Evolutionary conservation across 2,329 filamentous ascomycete genomes (phyloP).

Genomic region (Calonectria crousiana): DNA sequence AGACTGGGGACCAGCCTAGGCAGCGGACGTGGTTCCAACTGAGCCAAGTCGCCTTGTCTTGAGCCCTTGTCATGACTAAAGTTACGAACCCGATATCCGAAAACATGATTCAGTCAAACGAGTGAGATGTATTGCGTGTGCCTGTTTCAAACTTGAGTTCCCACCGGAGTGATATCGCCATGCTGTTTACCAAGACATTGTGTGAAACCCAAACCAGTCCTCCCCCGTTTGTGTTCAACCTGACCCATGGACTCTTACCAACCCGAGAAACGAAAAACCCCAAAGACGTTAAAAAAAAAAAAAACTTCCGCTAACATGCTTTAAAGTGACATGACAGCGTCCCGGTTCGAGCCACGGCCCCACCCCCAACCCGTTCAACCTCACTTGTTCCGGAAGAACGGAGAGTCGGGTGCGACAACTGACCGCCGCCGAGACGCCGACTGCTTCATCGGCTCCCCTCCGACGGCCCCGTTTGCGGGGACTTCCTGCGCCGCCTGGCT

Average conservation of each 20-base stretch:
- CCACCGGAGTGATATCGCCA: not conserved
- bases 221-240: not conserved
- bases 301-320: not conserved
- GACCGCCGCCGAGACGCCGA: conserved; percentile 21
- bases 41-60: not conserved
- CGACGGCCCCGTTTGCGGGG: conserved; percentile 22
- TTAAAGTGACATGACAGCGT: not conserved
- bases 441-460: conserved; percentile 32
- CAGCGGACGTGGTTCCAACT: not conserved
- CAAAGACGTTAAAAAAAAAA: not conserved
- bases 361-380: not conserved
- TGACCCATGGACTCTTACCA: not conserved
- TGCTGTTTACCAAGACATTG: conserved; percentile 5
- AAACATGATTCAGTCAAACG: not conserved
- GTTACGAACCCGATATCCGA: not conserved
- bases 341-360: conserved; percentile 14
- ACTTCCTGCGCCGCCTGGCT: conserved; percentile 38
- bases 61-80: conserved; percentile 5
- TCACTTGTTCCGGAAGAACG: conserved; percentile 4
- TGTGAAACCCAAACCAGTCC: conserved; percentile 1
- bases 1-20: not conserved
- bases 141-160: conserved; percentile 2
- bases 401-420: not conserved
- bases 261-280: not conserved
- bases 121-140: not conserved